Evolutionary conservation across 352 stramenopile genomes (phyloP).

Genomic region (Pythium grandisporangium): DNA sequence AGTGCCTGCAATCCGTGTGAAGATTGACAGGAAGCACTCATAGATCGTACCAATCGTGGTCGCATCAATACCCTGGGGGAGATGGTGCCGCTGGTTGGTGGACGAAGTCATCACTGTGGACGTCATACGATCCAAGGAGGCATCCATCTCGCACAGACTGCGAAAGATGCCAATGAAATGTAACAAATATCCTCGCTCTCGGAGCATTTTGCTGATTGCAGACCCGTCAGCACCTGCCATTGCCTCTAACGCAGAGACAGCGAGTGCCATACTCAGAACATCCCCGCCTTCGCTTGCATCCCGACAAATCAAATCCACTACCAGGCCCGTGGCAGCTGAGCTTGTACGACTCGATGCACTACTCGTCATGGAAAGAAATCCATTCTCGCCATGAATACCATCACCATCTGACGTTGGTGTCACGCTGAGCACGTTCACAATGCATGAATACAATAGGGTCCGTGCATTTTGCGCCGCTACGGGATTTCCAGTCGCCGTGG

Average conservation of each 20-base stretch:
- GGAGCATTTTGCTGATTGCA: conserved; percentile 41
- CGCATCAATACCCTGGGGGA: conserved; percentile 38
- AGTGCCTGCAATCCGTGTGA: conserved; percentile 44
- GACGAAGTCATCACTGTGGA: too few species aligned
- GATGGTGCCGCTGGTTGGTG: conserved; percentile 22
- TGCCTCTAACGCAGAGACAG: conserved; percentile 60
- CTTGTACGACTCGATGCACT: conserved; percentile 7
- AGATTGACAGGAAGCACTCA: conserved; percentile 78
- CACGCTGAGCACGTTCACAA: conserved; percentile 49
- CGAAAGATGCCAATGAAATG: conserved; percentile 77
- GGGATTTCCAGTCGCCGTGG: conserved; percentile 53
- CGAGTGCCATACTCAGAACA: conserved; percentile 72
- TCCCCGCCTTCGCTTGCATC: conserved; percentile 75
- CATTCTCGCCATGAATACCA: background rate
- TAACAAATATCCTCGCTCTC: conserved; percentile 68
- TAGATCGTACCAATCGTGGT: conserved; percentile 74
- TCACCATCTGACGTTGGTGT: conserved; percentile 3
- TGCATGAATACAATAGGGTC: conserved; percentile 67
- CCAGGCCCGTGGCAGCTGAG: conserved; percentile 38
- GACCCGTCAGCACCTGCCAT: conserved; percentile 43
- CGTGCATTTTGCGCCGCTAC: conserved; percentile 65
- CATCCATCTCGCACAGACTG: conserved; percentile 64
- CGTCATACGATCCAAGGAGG: conserved; percentile 41
- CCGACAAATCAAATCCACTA: conserved; percentile 60
- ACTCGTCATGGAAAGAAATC: background rate